phyloP scores from a whole-genome alignment of 495 filamentous ascomycete genomes.

The Filosporella fistucella region DNA sequence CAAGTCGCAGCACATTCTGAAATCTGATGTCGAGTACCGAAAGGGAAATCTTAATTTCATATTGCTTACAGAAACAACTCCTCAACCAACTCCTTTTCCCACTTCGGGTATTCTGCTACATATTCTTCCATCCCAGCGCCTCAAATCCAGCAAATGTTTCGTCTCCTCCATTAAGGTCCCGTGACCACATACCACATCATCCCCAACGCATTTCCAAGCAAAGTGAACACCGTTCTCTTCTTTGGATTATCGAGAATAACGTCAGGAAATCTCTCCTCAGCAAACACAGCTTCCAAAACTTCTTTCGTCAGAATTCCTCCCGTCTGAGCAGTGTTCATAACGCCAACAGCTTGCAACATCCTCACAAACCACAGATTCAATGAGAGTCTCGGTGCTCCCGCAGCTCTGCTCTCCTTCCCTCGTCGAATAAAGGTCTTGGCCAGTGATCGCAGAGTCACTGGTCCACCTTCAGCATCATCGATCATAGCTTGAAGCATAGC shows the following conservation, averaged over 20 bases:
- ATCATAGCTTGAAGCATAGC: conserved; percentile 29
- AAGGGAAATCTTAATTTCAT: too few relatives aligned
- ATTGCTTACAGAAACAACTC: too few relatives aligned
- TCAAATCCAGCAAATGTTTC: background rate
- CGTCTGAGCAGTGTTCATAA: conserved; percentile 9
- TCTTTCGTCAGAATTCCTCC: background rate
- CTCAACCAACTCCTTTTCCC: too few relatives aligned
- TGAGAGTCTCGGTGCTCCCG: conserved; percentile 18
- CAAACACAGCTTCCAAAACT: conserved; percentile 5
- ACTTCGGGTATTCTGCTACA: too few relatives aligned
- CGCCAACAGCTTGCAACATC: conserved; percentile 7
- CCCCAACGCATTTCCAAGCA: conserved; percentile 9
- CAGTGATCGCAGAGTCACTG: conserved; percentile 23
- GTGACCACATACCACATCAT: conserved; percentile 11
- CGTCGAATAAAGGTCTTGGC: conserved; percentile 27
- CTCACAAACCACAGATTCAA: conserved; percentile 13
- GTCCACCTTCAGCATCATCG: conserved; percentile 26
- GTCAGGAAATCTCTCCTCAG: conserved; percentile 6
- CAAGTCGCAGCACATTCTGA: too few relatives aligned
- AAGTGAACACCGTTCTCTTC: conserved; percentile 4
- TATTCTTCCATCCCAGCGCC: background rate
- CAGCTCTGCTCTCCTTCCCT: conserved; percentile 25
- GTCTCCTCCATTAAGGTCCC: conserved; percentile 1
- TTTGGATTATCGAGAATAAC: conserved; percentile 11
- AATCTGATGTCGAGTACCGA: too few relatives aligned